Evolutionary conservation across 129 eudicot genomes (phyloP), one percentile per base, ranked within the genome.

Genomic region (Artemisia annua): DNA sequence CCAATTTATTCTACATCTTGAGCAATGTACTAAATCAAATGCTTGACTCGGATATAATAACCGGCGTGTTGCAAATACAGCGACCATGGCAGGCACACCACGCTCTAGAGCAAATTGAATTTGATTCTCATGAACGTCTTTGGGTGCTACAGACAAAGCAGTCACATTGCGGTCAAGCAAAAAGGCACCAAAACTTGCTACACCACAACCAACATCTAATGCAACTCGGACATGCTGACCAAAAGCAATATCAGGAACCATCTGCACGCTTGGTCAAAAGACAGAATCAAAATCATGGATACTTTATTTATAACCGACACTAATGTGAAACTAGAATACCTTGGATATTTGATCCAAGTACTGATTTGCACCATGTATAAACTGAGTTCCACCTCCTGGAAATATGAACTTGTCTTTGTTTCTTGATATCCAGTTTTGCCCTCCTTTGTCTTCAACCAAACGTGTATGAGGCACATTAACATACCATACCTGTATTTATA

Each of bases 11-110:
- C 91, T 82, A 71, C 95, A 88, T 63, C 89, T 88, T 52, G 95
- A 88, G 73, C 97, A 91, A 71, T 86, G 97, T 58, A 87, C 67
- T 75, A 91, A 75, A 74, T 91, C 97, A 79, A 91, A 91, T 30
- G 91, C 89, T 78, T 87, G 95, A 68, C 95, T 87, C 54, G 97
- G 90, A 78, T 83, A 91, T 72, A 81, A 43, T 55, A 91, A 79
- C 39, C 96, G 89, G 11, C 54, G 83, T 18, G 89, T 84, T 61
- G 87, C 86, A 67, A 91, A 87, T 51, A 80, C 86, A 52, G 88
- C 91, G 30, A 91, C 69, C 96, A 91, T 91, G 46, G 97, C 95
- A 48, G 97, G 96, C 59, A 91, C 88, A 56, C 97, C 97, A 26
- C 97, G 86, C 69, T 91, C 97, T 14, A 91, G 81, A 48, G 97